A percentile compares a stretch with the other conserved stretches of the same genome.
phyloP scores from a whole-genome alignment of 352 stramenopile genomes.

The Aphanomyces cochlioides region DNA sequence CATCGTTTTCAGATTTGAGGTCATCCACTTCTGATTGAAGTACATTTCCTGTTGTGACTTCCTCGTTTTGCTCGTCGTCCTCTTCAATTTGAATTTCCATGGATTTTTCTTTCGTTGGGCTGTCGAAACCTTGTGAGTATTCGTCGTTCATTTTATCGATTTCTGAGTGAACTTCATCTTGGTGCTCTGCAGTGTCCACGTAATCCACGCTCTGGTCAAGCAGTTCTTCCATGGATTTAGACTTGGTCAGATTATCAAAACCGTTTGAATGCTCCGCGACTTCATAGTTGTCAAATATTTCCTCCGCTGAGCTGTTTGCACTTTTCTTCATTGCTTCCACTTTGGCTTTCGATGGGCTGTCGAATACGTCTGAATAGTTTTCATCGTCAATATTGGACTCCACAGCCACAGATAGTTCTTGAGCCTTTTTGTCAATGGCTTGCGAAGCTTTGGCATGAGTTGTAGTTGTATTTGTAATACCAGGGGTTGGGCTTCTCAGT shows the following conservation, averaged over 20 bases:
- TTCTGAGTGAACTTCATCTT: background rate
- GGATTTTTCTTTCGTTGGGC: conserved; percentile 9
- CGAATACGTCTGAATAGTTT: background rate
- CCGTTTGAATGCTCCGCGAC: background rate
- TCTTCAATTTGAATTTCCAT: background rate
- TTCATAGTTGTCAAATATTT: background rate
- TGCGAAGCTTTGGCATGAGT: background rate
- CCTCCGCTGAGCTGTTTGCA: background rate
- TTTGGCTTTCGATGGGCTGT: background rate
- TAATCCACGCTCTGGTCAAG: conserved; percentile 3
- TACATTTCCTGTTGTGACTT: background rate
- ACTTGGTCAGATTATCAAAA: background rate
- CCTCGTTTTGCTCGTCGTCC: background rate
- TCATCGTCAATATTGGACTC: background rate
- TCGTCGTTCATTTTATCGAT: background rate
- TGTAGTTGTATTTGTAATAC: background rate
- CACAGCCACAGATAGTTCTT: background rate
- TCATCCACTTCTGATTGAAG: background rate
- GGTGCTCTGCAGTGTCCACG: conserved; percentile 11
- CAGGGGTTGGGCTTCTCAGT: no score
- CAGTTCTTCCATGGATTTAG: background rate
- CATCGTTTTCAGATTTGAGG: conserved; percentile 7
- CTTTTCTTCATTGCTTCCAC: background rate
- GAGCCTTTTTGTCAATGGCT: background rate
- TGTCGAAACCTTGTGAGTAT: conserved; percentile 13